These are phyloP conservation scores for Viridothelium virens DNA, from an alignment of 495 filamentous ascomycete genomes.

Conservation along the genomic window DNA sequence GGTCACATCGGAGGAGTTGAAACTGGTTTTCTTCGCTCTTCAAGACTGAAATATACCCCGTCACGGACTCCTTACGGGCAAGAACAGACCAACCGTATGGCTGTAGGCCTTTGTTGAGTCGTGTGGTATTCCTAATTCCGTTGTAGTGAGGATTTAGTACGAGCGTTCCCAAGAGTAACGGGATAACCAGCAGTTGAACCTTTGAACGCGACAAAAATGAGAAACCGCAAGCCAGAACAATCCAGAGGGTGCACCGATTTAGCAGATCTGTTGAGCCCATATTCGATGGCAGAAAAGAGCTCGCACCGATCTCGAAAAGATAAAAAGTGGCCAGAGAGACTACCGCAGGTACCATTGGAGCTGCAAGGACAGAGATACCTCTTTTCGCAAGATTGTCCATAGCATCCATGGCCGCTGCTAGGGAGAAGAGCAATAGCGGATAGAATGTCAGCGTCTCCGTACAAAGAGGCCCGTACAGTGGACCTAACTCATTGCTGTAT, in stretches of 20 bases:
- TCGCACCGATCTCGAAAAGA: slow-evolving; percentile 45
- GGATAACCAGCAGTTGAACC: slow-evolving; percentile 45
- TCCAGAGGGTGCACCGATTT: slow-evolving; percentile 62
- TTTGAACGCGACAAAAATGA: slow-evolving; percentile 59
- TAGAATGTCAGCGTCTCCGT: slow-evolving; percentile 65
- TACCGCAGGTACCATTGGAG: slow-evolving; percentile 48
- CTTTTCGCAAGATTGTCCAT: slow-evolving; percentile 43
- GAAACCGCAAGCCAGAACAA: slow-evolving; percentile 56
- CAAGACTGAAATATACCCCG: slow-evolving; percentile 86
- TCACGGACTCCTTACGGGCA: slow-evolving; percentile 72
- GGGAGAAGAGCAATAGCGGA: slow-evolving; percentile 61
- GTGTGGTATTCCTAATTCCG: slow-evolving; percentile 42
- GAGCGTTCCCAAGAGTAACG: slow-evolving; percentile 61
- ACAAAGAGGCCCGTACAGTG: slow-evolving; percentile 61
- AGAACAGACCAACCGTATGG: slow-evolving; percentile 54
- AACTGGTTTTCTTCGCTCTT: slow-evolving; percentile 63
- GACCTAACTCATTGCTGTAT: slow-evolving; percentile 56
- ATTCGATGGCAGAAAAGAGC: slow-evolving; percentile 43
- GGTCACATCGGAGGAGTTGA: slow-evolving; percentile 83
- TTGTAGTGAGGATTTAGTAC: slow-evolving; percentile 65
- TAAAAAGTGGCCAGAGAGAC: slow-evolving; percentile 56
- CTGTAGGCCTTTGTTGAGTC: slow-evolving; percentile 56
- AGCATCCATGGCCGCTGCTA: slow-evolving; percentile 55
- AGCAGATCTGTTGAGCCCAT: slow-evolving; percentile 57
- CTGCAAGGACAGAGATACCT: slow-evolving; percentile 21